Conservation (phyloP, 1,139 yeast genomes). For the Yamadazyma diddensiae region DNA sequence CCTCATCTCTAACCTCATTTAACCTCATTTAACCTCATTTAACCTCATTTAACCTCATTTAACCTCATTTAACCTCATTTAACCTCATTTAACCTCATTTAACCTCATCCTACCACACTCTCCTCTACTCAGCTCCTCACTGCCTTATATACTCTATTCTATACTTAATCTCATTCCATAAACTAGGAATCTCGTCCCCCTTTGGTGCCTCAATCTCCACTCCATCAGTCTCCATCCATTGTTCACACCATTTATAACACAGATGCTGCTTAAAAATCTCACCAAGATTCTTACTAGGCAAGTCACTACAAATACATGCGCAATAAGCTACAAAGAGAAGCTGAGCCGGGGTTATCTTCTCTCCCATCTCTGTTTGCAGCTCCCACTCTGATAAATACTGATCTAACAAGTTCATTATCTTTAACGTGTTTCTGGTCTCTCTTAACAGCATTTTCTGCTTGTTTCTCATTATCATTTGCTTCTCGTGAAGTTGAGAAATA, state of each 20-base stretch:
- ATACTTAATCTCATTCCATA: constrained; percentile 33
- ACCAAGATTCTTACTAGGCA: constrained; percentile 45
- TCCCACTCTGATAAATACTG: constrained; percentile 28
- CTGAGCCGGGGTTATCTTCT: constrained; percentile 13
- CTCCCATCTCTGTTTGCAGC: no score
- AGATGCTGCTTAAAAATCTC: constrained; percentile 5
- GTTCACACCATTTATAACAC: constrained; percentile 3
- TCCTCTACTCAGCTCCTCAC: no score
- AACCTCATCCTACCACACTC: no score
- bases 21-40: no score
- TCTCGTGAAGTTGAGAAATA: constrained; percentile 50
- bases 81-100: no score
- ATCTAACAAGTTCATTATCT: constrained; percentile 44
- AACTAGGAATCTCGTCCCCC: constrained; percentile 33
- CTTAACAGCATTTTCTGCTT: constrained; percentile 40
- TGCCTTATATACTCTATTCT: no score
- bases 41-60: no score
- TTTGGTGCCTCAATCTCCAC: constrained; percentile 15
- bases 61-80: no score
- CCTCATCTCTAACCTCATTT: no score
- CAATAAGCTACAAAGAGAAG: constrained; percentile 31
- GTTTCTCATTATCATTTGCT: constrained; percentile 42
- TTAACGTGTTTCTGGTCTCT: constrained; percentile 51
- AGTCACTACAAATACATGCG: constrained; percentile 28
- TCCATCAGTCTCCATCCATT: constrained; percentile 1